phyloP scores from a whole-genome alignment of 2,329 filamentous ascomycete species.

The Curvularia spicifera region DNA sequence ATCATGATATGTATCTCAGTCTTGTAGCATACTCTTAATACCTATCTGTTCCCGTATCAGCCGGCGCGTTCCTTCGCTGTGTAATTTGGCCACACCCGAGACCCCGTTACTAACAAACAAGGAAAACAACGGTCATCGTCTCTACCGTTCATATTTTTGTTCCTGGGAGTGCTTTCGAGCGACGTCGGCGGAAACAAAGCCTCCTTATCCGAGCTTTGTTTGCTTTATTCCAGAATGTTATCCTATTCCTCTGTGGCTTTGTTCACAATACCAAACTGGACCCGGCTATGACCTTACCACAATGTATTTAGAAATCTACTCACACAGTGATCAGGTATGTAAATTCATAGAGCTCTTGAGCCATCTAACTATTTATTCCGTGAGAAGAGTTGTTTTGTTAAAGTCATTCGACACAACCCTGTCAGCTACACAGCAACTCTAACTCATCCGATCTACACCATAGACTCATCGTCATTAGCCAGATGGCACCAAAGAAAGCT shows the following conservation, averaged over 20 bases:
- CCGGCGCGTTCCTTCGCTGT: background rate
- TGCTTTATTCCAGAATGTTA: background rate
- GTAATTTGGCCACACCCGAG: background rate
- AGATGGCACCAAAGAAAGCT: background rate
- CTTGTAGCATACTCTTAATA: constrained; percentile 25
- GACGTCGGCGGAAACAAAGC: constrained; percentile 9
- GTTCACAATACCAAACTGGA: constrained; percentile 7
- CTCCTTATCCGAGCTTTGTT: background rate
- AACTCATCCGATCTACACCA: background rate
- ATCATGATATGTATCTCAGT: constrained; percentile 15
- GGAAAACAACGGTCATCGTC: background rate
- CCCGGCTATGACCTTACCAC: constrained; percentile 3
- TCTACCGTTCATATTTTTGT: background rate
- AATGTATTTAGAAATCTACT: constrained; percentile 12
- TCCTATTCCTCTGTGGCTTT: constrained; percentile 11
- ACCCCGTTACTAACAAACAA: background rate
- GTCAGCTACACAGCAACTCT: background rate
- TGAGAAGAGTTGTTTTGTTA: background rate
- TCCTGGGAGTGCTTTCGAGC: background rate
- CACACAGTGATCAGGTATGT: background rate
- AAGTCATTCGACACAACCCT: background rate
- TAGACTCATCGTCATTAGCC: background rate
- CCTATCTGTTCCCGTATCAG: constrained; percentile 6
- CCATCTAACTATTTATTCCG: background rate
- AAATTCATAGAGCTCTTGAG: background rate